Conservation (phyloP, 257 asterid genomes). For the Ehretia macrophylla region DNA sequence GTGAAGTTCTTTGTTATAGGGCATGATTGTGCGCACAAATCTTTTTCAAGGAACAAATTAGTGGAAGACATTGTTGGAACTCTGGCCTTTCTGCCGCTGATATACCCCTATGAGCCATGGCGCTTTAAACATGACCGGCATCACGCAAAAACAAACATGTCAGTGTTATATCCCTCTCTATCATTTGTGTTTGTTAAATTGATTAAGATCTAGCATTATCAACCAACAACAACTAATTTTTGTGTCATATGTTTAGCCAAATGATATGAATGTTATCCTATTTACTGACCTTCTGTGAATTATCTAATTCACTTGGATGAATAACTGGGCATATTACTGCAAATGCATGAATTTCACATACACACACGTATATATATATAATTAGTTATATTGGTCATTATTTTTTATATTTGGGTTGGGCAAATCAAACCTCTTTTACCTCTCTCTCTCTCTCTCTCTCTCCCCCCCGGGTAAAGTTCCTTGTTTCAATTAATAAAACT, state of each 20-base stretch:
- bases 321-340: too few relatives aligned
- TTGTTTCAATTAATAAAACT: too few relatives aligned
- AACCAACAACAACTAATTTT: not conserved
- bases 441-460: too few relatives aligned
- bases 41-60: conserved; percentile 86
- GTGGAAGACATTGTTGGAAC: conserved; percentile 96
- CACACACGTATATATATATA: too few relatives aligned
- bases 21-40: conserved; percentile 98
- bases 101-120: conserved; percentile 98
- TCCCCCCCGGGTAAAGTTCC: too few relatives aligned
- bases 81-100: conserved; percentile 84
- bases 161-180: conserved; percentile 30
- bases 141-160: conserved; percentile 98
- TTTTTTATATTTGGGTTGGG: too few relatives aligned
- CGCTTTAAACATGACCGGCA: conserved; percentile 94
- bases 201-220: not conserved
- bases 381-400: too few relatives aligned
- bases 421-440: too few relatives aligned
- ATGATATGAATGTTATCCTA: too few relatives aligned
- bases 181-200: not conserved
- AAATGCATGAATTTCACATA: too few relatives aligned
- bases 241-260: not conserved
- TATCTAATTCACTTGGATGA: not conserved
- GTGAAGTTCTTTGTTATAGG: conserved; percentile 96
- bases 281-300: not conserved